Evolutionary conservation across 345 rosid species (phyloP), one percentile per base, ranked within the genome.

Genomic region (Turnera subulata): DNA sequence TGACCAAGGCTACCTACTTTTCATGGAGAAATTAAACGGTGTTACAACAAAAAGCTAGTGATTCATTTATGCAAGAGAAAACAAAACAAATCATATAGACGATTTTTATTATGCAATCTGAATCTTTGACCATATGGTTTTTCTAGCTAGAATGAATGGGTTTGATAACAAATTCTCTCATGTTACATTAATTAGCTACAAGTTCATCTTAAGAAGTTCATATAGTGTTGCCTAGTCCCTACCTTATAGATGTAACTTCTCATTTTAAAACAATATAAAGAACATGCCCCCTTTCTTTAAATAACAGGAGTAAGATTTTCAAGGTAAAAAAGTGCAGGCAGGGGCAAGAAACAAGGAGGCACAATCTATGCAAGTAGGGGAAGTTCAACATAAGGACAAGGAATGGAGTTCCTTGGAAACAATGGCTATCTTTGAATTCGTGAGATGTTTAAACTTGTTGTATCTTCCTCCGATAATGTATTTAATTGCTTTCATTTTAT

Each of bases 261-360:
- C 35, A 29, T 29, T 29, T 3, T 3, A 29, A 29, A 3, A 29
- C 35, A 29, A 29, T 29, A 29, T 29, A 29, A 3, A 29, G 8
- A 29, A 29, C 8, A 29, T 29, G 12, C 16, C 44, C n/a, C 6
- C 5, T 26, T 17, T 16, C 10, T 0, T 22, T 45, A 6, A 67
- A 59, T 69, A 64, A 15, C 21, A 3, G 15, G 29, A 2, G 38
- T 26, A 26, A 62, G 60, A n/a, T 50, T 70, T 70, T 48, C 77
- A 40, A 75, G 63, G 68, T 54, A 24, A 47, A 66, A 65, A 72
- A 66, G 42, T 58, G 66, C 12, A 23, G 42, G 59, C 43, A 61
- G 53, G 52, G 40, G 42, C 70, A 55, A 78, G 55, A 45, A 62
- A 68, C 71, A 55, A 47, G 75, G 64, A 56, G 40, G 58, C 71